Evolutionary conservation across 1,284 basidiomycete species (phyloP), one percentile per base, ranked within the genome.

Genomic region (Apiotrichum sp.): DNA sequence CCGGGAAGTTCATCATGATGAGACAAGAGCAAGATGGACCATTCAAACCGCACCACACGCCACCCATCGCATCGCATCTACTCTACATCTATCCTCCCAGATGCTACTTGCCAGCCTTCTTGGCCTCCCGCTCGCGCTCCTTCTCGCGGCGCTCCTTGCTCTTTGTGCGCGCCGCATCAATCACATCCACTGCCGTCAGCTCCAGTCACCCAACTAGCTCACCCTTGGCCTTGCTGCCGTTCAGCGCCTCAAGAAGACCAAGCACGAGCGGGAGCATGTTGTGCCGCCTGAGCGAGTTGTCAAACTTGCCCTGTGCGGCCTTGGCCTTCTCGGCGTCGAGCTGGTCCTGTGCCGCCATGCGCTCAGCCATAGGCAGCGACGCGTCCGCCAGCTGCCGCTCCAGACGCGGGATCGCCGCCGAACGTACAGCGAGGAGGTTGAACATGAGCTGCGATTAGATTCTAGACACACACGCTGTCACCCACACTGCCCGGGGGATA

Each of bases 401-500:
- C 32, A 93, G 79, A 7, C 74, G 68, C 16, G 87, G 86, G 16
- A 92, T 67, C 16, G 88, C 86, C 67, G 90, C 88, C 53, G 87
- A 84, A 57, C 86, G 84, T 42, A 96, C 78, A 6, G 89, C 89
- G 48, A 93, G 83, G 40, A 96, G 82, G 74, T 88, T 93, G 80
- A 96, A 96, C 74, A 93, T 88, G 59, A 95, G 79, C 88, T 92
- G 57, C 7, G 40, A 50, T 65, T 39, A 46, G 41, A 41, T 13
- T 49, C 42, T 32, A 13, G 43, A 10, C 47, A 14, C 47, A 52
- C 53, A 48, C 53, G 53, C 34, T 11, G 14, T 4, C 10, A 81
- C 86, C 68, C 73, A 93, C 89, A 64, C 88, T 84, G 63, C 84
- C 88, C 41, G 81, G 77, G 32, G 90, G 89, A 75, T 96, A 97